phyloP scores from a whole-genome alignment of 192 early-diverging fungal genomes.

The Coemansia sp. region DNA sequence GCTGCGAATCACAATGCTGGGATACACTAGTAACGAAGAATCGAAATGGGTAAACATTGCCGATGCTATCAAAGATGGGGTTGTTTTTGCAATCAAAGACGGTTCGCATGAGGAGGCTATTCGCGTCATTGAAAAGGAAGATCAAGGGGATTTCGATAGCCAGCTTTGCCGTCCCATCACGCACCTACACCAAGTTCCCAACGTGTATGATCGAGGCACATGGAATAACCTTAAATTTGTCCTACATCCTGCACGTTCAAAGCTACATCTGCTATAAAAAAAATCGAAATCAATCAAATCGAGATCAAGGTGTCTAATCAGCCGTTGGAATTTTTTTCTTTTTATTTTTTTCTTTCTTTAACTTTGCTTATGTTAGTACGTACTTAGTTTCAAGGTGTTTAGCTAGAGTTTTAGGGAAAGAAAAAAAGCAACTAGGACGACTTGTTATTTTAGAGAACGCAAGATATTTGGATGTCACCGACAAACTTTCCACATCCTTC shows the following conservation, averaged over 20 bases:
- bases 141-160: slow-evolving; percentile 24
- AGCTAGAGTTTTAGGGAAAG: no score
- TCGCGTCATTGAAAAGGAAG: slow-evolving; percentile 42
- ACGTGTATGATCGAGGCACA: slow-evolving; percentile 41
- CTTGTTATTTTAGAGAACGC: background rate
- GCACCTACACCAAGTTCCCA: slow-evolving; percentile 37
- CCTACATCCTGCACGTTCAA: slow-evolving; percentile 16
- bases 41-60: slow-evolving; percentile 47
- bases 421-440: no score
- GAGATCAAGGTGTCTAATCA: no score
- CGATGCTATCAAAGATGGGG: slow-evolving; percentile 41
- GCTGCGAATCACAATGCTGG: slow-evolving; percentile 42
- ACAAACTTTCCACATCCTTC: slow-evolving; percentile 53
- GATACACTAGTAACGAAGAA: slow-evolving; percentile 52
- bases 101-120: slow-evolving; percentile 9
- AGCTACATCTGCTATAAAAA: background rate
- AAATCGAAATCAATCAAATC: no score
- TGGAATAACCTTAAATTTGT: slow-evolving; percentile 39
- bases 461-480: slow-evolving; percentile 22
- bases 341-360: background rate
- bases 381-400: no score
- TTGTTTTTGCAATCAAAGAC: slow-evolving; percentile 30
- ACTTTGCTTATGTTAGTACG: no score
- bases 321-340: no score
- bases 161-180: slow-evolving; percentile 24